Conservation (phyloP, 1,284 basidiomycete genomes). For the Polyporus tsugae region DNA sequence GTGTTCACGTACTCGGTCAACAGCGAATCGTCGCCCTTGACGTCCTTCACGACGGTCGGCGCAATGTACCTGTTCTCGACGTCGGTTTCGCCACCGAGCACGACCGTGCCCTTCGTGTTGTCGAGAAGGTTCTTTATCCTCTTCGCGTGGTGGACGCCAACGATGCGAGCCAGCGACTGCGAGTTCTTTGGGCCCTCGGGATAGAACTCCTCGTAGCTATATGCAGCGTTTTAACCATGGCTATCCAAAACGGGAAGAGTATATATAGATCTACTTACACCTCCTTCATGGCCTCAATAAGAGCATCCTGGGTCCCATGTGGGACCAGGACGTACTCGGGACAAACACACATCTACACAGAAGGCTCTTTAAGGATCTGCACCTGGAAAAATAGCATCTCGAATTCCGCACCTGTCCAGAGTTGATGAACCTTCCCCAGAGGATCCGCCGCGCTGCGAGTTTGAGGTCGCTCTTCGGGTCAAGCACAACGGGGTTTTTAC, state of each 20-base stretch:
- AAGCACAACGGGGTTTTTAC: slow-evolving; percentile 89
- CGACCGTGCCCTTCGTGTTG: slow-evolving; percentile 74
- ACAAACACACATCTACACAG: slow-evolving; percentile 52
- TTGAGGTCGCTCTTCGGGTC: slow-evolving; percentile 73
- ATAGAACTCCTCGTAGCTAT: slow-evolving; percentile 62
- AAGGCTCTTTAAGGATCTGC: neutral
- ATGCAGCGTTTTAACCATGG: neutral
- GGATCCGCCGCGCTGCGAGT: slow-evolving; percentile 64
- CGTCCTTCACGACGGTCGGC: slow-evolving; percentile 74
- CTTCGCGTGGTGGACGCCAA: slow-evolving; percentile 61
- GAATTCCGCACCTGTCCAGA: slow-evolving; percentile 66
- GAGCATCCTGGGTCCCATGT: slow-evolving; percentile 64
- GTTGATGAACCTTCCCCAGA: slow-evolving; percentile 85
- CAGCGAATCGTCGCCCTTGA: slow-evolving; percentile 69
- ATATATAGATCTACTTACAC: slow-evolving; percentile 52
- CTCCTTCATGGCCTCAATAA: slow-evolving; percentile 69
- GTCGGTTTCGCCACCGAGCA: slow-evolving; percentile 75
- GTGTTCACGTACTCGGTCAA: slow-evolving; percentile 68
- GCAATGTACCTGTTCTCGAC: slow-evolving; percentile 66
- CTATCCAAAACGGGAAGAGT: neutral
- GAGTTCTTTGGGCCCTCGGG: slow-evolving; percentile 56
- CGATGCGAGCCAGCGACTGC: slow-evolving; percentile 56
- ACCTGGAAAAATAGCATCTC: neutral
- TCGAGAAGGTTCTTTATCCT: slow-evolving; percentile 73
- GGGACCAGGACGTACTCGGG: slow-evolving; percentile 87